Evolutionary conservation across 805 yeast species (phyloP).

Genomic region (Metschnikowia colocasiae): DNA sequence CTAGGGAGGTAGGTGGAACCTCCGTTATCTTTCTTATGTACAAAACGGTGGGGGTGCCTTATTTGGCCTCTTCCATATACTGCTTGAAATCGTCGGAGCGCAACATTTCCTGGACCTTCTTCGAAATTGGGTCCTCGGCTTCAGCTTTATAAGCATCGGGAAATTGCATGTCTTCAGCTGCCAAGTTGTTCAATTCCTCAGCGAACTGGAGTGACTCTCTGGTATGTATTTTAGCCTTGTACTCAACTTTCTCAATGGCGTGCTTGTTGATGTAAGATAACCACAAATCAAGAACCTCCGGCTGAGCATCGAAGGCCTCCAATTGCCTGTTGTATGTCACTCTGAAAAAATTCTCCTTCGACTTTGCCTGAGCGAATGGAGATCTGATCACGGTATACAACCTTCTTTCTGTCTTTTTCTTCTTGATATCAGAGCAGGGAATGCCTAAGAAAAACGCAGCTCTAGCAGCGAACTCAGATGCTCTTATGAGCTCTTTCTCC

Average conservation of each 20-base stretch:
- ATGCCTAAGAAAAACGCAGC: conserved; percentile 88
- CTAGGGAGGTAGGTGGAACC: not conserved
- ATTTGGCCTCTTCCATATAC: conserved; percentile 33
- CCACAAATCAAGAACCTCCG: conserved; percentile 80
- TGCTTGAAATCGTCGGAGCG: conserved; percentile 67
- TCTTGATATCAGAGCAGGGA: conserved; percentile 76
- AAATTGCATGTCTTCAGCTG: conserved; percentile 25
- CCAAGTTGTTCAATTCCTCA: conserved; percentile 33
- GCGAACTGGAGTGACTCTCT: conserved; percentile 36
- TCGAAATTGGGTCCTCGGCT: conserved; percentile 47
- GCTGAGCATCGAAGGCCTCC: conserved; percentile 77
- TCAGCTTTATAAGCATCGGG: conserved; percentile 32
- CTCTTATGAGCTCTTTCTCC: conserved; percentile 65
- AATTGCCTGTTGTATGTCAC: conserved; percentile 73
- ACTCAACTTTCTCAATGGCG: conserved; percentile 76
- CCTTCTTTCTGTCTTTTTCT: conserved; percentile 65
- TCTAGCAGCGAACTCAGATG: conserved; percentile 81
- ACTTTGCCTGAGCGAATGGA: conserved; percentile 91
- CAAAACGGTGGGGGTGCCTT: conserved; percentile 3
- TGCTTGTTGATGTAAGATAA: conserved; percentile 74
- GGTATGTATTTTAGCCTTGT: conserved; percentile 61
- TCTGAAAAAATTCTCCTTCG: conserved; percentile 92
- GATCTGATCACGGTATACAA: conserved; percentile 92
- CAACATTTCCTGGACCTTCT: conserved; percentile 67
- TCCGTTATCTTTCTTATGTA: conserved; percentile 8